These are phyloP conservation scores for Amaranthus tricolor DNA, from an alignment of 179 eudicot genomes.

Conservation along the genomic window DNA sequence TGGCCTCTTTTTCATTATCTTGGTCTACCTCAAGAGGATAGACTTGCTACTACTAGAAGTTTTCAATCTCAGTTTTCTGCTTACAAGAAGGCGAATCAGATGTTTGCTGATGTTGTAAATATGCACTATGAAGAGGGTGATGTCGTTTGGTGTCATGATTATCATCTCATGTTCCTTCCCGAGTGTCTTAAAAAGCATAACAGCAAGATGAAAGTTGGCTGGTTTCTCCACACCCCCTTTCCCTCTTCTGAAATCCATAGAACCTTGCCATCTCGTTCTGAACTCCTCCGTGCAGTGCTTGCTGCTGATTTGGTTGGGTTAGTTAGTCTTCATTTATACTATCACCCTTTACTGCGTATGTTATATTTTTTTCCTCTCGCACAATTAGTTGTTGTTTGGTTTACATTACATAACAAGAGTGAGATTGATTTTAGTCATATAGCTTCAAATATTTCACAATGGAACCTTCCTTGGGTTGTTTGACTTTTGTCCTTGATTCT, in stretches of 20 bases:
- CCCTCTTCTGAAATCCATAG: slow-evolving; percentile 77
- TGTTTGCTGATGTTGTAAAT: slow-evolving; percentile 79
- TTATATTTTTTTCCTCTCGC: too few relatives aligned
- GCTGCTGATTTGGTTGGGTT: slow-evolving; percentile 83
- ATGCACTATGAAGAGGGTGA: slow-evolving; percentile 72
- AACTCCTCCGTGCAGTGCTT: slow-evolving; percentile 68
- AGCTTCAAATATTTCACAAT: too few relatives aligned
- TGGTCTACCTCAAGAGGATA: slow-evolving; percentile 77
- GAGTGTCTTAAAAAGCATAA: slow-evolving; percentile 57
- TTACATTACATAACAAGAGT: too few relatives aligned
- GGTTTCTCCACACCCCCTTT: slow-evolving; percentile 93
- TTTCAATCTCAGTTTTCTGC: slow-evolving; percentile 68
- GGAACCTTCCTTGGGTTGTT: too few relatives aligned
- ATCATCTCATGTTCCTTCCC: slow-evolving; percentile 81
- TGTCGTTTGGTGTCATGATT: slow-evolving; percentile 90
- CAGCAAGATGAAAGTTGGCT: slow-evolving; percentile 69
- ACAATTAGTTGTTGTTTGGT: too few relatives aligned
- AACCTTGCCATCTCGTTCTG: slow-evolving; percentile 69
- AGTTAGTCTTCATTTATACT: not conserved
- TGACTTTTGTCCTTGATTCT: too few relatives aligned
- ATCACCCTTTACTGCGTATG: not conserved
- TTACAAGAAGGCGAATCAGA: slow-evolving; percentile 66
- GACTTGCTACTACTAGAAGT: slow-evolving; percentile 59
- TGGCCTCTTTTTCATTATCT: slow-evolving; percentile 84
- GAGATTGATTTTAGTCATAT: too few relatives aligned